Percentiles rank a stretch among this genome's conserved stretches.
Evolutionary conservation across 2,329 filamentous ascomycete species (phyloP).

Genomic region (Colletotrichum noveboracense): DNA sequence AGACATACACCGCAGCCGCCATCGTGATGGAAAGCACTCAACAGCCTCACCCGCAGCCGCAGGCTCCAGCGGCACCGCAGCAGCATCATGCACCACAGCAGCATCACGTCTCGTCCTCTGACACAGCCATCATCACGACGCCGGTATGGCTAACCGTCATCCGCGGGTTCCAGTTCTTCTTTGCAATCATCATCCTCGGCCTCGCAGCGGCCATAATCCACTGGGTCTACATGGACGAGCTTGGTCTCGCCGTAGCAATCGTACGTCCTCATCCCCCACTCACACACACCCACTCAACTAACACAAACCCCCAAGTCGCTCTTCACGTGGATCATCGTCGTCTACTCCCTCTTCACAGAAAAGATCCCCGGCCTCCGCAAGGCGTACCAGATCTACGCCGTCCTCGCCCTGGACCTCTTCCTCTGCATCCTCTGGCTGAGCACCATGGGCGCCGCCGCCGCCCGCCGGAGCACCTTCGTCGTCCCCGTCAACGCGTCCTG

Average conservation of each 20-base stretch:
- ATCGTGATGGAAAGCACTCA: not conserved
- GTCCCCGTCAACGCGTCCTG: constrained; percentile 34
- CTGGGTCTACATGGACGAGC: constrained; percentile 41
- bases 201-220: constrained; percentile 46
- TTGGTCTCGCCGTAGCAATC: constrained; percentile 45
- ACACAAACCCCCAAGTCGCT: constrained; percentile 35
- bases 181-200: constrained; percentile 49
- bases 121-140: constrained; percentile 38
- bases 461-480: constrained; percentile 40
- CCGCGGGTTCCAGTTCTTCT: constrained; percentile 44
- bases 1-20: not conserved
- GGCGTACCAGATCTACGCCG: constrained; percentile 49
- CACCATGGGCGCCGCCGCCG: constrained; percentile 44
- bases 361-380: constrained; percentile 36
- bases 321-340: constrained; percentile 50
- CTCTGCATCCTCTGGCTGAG: constrained; percentile 54
- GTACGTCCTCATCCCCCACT: constrained; percentile 34
- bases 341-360: constrained; percentile 47
- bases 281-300: not conserved
- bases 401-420: constrained; percentile 47
- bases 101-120: not conserved
- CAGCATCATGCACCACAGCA: not conserved
- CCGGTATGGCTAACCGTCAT: constrained; percentile 48
- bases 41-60: not conserved
- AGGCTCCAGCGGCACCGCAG: not conserved